A percentile compares a stretch with the other conserved stretches of the same genome.
phyloP scores from a whole-genome alignment of 441 rosid genomes.

The Populus hybrid region DNA sequence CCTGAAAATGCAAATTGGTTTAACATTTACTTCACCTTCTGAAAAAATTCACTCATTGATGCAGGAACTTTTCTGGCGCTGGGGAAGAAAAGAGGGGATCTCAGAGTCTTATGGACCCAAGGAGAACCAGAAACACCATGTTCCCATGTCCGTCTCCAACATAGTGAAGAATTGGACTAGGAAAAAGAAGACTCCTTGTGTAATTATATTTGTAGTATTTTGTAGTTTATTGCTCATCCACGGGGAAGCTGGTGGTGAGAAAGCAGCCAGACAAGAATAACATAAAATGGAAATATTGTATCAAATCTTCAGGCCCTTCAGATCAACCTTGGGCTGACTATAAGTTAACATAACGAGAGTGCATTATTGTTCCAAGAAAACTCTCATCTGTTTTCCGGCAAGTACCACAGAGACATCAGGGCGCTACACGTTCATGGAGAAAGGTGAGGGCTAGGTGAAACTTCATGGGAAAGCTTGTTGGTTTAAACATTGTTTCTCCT shows the following conservation, averaged over 20 bases:
- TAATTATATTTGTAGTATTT: neutral
- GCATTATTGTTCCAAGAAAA: neutral
- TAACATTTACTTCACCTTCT: neutral
- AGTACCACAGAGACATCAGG: neutral
- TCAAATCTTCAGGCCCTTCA: constrained; percentile 2
- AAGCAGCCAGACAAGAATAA: neutral
- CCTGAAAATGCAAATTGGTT: neutral
- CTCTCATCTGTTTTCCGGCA: neutral
- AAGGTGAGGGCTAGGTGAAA: neutral
- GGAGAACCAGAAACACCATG: constrained; percentile 82
- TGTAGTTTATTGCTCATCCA: neutral
- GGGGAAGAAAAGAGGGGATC: constrained; percentile 89
- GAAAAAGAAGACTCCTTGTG: constrained; percentile 21
- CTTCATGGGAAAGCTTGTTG: neutral
- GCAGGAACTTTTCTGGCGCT: constrained; percentile 76
- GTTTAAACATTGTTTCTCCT: neutral
- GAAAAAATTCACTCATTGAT: neutral
- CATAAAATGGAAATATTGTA: constrained; percentile 1
- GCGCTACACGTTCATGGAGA: neutral
- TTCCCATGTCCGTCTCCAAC: constrained; percentile 60
- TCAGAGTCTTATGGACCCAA: constrained; percentile 66
- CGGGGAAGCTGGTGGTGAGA: constrained; percentile 7
- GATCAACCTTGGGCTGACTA: neutral
- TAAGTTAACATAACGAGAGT: too few species aligned
- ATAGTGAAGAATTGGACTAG: constrained; percentile 18